Conservation (phyloP, 495 filamentous ascomycete genomes). For the Neurospora tetrasperma region DNA sequence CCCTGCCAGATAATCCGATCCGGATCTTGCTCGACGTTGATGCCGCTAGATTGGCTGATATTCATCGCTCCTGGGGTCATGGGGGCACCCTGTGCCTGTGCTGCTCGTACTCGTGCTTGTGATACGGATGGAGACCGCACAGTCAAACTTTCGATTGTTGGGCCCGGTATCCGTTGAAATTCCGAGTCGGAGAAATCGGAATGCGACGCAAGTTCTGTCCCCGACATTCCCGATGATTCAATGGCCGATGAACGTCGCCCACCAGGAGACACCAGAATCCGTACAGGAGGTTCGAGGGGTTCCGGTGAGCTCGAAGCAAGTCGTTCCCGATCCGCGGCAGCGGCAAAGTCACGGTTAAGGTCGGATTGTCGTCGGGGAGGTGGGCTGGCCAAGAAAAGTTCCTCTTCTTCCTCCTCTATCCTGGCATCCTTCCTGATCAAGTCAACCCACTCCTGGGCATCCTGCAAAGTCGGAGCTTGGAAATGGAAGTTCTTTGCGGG, state of each 20-base stretch:
- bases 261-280: constrained; percentile 21
- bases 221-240: constrained; percentile 64
- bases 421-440: constrained; percentile 69
- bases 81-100: constrained; percentile 5
- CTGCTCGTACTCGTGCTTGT: constrained; percentile 3
- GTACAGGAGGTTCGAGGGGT: constrained; percentile 29
- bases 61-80: constrained; percentile 36
- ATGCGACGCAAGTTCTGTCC: constrained; percentile 75
- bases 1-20: constrained; percentile 86
- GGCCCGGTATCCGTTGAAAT: constrained; percentile 26
- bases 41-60: constrained; percentile 45
- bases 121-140: constrained; percentile 22
- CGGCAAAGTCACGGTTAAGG: not conserved
- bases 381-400: constrained; percentile 60
- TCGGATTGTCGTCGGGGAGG: constrained; percentile 31
- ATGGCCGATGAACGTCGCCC: constrained; percentile 42
- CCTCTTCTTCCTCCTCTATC: constrained; percentile 76
- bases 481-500: constrained; percentile 87
- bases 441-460: constrained; percentile 80
- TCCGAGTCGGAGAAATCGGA: constrained; percentile 83
- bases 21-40: constrained; percentile 41
- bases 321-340: constrained; percentile 17
- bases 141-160: constrained; percentile 35
- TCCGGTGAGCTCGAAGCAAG: constrained; percentile 56
- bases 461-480: constrained; percentile 57